Percentiles rank a stretch among this genome's conserved stretches.
Conservation (phyloP, 345 rosid genomes). For the Camelina hispida region DNA sequence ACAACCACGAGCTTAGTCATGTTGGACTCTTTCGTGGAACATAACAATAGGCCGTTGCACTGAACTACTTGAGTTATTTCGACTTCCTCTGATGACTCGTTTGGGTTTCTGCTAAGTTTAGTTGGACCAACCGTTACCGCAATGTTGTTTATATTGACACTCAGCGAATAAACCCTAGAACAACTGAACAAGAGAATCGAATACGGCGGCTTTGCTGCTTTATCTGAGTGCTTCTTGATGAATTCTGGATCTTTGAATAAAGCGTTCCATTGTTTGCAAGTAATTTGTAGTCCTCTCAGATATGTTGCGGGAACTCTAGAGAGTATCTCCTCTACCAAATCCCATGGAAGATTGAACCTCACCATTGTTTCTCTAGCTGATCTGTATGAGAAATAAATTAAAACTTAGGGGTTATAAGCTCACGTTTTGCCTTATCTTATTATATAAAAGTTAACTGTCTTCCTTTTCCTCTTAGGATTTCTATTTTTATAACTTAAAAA, state of each 20-base stretch:
- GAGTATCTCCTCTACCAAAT: background rate
- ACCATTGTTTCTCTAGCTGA: background rate
- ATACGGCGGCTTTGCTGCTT: background rate
- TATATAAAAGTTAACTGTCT: too few species aligned
- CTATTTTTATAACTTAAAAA: too few species aligned
- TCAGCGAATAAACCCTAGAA: too few species aligned
- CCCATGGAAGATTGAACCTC: background rate
- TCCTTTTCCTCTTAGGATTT: too few species aligned
- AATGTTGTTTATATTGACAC: too few species aligned
- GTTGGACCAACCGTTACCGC: too few species aligned
- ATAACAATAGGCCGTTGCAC: constrained; percentile 12
- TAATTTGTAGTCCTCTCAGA: background rate
- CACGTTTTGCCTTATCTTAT: too few species aligned
- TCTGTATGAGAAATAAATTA: background rate
- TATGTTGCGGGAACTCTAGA: background rate
- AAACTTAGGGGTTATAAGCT: background rate
- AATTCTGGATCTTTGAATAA: background rate
- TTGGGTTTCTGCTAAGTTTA: too few species aligned
- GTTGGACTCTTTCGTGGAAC: background rate
- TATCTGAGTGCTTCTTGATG: background rate
- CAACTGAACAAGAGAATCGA: background rate
- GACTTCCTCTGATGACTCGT: background rate
- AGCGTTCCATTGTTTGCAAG: background rate
- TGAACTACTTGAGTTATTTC: background rate
- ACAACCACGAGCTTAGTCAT: background rate